These are phyloP conservation scores for Ceratobasidium papillatum DNA, from an alignment of 1,284 basidiomycete genomes.

Conservation along the genomic window DNA sequence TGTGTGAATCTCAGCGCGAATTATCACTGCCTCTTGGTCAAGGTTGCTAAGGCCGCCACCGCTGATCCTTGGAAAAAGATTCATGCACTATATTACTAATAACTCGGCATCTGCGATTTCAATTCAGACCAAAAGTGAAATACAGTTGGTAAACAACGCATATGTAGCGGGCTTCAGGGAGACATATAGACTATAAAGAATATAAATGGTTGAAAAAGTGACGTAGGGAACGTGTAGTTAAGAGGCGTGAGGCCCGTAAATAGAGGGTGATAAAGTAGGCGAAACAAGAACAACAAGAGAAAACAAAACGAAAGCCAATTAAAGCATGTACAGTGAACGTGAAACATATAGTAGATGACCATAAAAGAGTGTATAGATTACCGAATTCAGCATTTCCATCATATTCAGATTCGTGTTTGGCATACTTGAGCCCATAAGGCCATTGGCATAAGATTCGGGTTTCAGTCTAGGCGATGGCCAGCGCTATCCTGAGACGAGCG, in stretches of 20 bases:
- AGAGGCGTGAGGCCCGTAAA: neutral
- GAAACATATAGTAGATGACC: slow-evolving; percentile 15
- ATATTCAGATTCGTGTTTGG: slow-evolving; percentile 37
- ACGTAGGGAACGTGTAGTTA: slow-evolving; percentile 24
- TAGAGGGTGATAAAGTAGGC: slow-evolving; percentile 4
- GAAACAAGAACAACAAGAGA: neutral
- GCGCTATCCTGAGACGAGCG: slow-evolving; percentile 13
- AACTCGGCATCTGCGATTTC: slow-evolving; percentile 2
- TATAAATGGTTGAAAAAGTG: slow-evolving; percentile 7
- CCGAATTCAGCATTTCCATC: slow-evolving; percentile 27
- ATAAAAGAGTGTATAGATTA: slow-evolving; percentile 9
- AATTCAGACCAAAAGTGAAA: slow-evolving; percentile 33
- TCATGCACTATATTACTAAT: slow-evolving; percentile 9
- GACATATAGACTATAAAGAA: slow-evolving; percentile 13
- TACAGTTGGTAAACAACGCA: slow-evolving; percentile 23
- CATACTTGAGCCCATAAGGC: slow-evolving; percentile 38
- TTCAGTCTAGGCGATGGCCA: slow-evolving; percentile 2
- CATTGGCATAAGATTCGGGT: slow-evolving; percentile 11
- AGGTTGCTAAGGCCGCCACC: slow-evolving; percentile 15
- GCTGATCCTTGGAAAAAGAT: neutral
- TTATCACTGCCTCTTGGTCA: neutral
- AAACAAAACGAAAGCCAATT: neutral
- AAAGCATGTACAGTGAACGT: slow-evolving; percentile 12
- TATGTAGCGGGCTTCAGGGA: slow-evolving; percentile 19
- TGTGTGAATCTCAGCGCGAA: neutral